Evolutionary conservation across 1,139 yeast genomes (phyloP).

Genomic region (Kodamaea sp.): DNA sequence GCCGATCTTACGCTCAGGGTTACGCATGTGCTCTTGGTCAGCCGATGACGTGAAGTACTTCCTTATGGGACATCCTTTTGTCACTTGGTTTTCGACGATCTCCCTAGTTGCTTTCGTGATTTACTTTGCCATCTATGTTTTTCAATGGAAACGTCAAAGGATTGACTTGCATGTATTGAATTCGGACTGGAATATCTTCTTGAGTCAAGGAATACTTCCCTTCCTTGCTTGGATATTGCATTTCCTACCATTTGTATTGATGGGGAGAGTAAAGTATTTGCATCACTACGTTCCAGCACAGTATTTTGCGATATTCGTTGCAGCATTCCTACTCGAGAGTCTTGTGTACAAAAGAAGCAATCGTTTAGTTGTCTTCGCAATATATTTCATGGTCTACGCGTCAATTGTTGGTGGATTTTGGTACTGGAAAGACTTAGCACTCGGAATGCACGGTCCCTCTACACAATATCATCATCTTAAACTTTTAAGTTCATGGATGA

Average conservation of each 20-base stretch:
- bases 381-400: slow-evolving; percentile 24
- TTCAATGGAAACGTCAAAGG: slow-evolving; percentile 38
- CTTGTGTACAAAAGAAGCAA: slow-evolving; percentile 19
- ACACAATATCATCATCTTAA: slow-evolving; percentile 24
- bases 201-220: slow-evolving; percentile 34
- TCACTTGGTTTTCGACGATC: slow-evolving; percentile 58
- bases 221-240: slow-evolving; percentile 35
- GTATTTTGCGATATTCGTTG: slow-evolving; percentile 33
- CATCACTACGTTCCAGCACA: slow-evolving; percentile 41
- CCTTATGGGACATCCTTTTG: slow-evolving; percentile 66
- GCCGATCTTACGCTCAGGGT: slow-evolving; percentile 65
- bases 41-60: slow-evolving; percentile 51
- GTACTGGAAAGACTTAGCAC: slow-evolving; percentile 29
- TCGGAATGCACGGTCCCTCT: slow-evolving; percentile 38
- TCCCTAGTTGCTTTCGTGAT: slow-evolving; percentile 23
- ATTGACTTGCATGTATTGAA: slow-evolving; percentile 17
- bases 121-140: slow-evolving; percentile 19
- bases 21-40: slow-evolving; percentile 73
- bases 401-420: slow-evolving; percentile 29
- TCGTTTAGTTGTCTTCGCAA: slow-evolving; percentile 11
- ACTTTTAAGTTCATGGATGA: slow-evolving; percentile 33
- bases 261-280: slow-evolving; percentile 38
- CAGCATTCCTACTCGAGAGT: slow-evolving; percentile 38
- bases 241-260: slow-evolving; percentile 31
- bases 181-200: slow-evolving; percentile 24